phyloP scores from a whole-genome alignment of 208 protist species.

The Trypanosoma vivax region DNA sequence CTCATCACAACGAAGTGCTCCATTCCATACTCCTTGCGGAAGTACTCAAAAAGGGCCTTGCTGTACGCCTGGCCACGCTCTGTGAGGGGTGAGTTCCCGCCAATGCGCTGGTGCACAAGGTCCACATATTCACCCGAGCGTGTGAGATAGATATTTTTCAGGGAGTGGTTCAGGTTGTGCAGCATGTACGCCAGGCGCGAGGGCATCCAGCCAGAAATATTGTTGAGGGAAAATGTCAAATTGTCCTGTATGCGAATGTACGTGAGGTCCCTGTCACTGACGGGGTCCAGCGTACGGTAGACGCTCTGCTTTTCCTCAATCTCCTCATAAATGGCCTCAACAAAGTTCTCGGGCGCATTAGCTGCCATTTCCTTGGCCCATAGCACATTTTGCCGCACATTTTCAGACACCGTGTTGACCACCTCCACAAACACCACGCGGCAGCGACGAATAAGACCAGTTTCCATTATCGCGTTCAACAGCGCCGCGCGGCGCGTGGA shows the following conservation, averaged over 20 bases:
- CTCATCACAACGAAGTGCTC: constrained; percentile 62
- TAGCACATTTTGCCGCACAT: constrained; percentile 55
- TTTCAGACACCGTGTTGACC: constrained; percentile 48
- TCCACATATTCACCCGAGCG: constrained; percentile 83
- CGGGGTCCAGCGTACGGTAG: constrained; percentile 68
- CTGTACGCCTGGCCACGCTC: constrained; percentile 67
- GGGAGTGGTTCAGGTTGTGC: constrained; percentile 75
- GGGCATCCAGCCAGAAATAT: constrained; percentile 84
- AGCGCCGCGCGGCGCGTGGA: constrained; percentile 46
- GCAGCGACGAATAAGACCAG: constrained; percentile 43
- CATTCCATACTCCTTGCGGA: constrained; percentile 38
- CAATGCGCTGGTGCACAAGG: constrained; percentile 62
- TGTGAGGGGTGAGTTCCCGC: constrained; percentile 80
- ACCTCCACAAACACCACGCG: constrained; percentile 84
- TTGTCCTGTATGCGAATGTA: constrained; percentile 82
- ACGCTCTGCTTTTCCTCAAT: constrained; percentile 59
- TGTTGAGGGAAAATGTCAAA: constrained; percentile 70
- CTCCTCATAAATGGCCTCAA: constrained; percentile 64
- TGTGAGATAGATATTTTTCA: constrained; percentile 72
- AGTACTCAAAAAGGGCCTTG: constrained; percentile 59
- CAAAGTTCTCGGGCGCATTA: constrained; percentile 55
- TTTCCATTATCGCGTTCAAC: constrained; percentile 60
- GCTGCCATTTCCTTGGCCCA: constrained; percentile 44
- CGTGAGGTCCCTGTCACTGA: constrained; percentile 61
- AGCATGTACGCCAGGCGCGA: constrained; percentile 82